Evolutionary conservation across 495 filamentous ascomycete genomes (phyloP), one percentile per base, ranked within the genome.

Genomic region (Penicillium canescens): DNA sequence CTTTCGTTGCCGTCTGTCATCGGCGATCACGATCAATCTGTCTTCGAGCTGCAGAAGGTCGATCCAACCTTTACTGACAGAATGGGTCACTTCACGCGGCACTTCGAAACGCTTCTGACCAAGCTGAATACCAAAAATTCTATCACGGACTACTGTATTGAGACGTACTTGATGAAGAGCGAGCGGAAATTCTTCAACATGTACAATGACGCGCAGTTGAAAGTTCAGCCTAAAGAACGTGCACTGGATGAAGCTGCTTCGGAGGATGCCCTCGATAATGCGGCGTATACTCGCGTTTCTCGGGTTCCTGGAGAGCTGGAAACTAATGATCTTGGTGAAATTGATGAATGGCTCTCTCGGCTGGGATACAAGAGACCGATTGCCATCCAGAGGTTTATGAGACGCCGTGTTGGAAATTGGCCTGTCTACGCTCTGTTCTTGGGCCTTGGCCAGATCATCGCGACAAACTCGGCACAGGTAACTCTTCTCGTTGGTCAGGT

Each of bases 31-130:
- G 46, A 56, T 3, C 35, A 42, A 36, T 41, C 55, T 18, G 35
- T 50, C 12, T 82, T 81, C 59, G 73, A 78, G 59, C 75, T 87
- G 21, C 84, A 87, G 55, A 80, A 85, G 53, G 81, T 86, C n/a
- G 80, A 86, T 53, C 84, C 83, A 23, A 84, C 81, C 70, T 88
- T 88, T 69, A 86, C 80, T n/a, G 85, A 88, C 62, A 74, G 78
- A 4, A 80, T 74, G 21, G 82, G 82, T 12, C 59, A 78, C 23
- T 87, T 82, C 66, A 80, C 81, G 20, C 65, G 74, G 21, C 69
- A 69, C 36, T 88, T 86, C 53, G 76, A 82, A 42, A 74, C 79
- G 56, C 74, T 83, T 4, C 73, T 80, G 1, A 54, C 65, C 14
- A 69, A 87, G 8, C 50, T 61, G 11, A 79, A 77, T 21, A 76